These are phyloP conservation scores for Phytophthora brassicae DNA, from an alignment of 352 stramenopile genomes.

Conservation along the genomic window DNA sequence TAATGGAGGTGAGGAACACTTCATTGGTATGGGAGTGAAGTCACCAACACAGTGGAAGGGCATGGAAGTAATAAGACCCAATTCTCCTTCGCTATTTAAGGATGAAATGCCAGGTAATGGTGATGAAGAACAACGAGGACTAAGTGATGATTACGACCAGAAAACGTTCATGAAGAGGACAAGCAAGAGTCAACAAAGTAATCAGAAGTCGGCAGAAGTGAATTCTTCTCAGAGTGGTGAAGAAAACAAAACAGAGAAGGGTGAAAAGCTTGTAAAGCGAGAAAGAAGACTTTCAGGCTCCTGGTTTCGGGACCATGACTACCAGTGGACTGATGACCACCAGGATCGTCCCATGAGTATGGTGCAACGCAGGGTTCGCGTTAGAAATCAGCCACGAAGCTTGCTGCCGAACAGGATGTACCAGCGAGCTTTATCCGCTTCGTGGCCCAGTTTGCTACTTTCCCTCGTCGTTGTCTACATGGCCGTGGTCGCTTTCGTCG, in stretches of 20 bases:
- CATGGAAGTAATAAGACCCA: not conserved
- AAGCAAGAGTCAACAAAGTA: constrained; percentile 12
- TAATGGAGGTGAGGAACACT: not conserved
- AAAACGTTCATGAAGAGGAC: constrained; percentile 5
- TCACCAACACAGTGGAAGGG: not conserved
- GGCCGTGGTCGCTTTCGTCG: constrained; percentile 37
- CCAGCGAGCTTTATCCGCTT: constrained; percentile 48
- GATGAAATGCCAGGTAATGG: not conserved
- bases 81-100: not conserved
- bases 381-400: constrained; percentile 46
- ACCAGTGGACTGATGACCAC: constrained; percentile 12
- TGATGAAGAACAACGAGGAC: constrained; percentile 5
- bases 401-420: constrained; percentile 53
- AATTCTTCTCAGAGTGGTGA: constrained; percentile 1
- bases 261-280: not conserved
- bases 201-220: constrained; percentile 23
- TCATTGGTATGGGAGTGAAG: not conserved
- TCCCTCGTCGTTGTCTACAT: constrained; percentile 45
- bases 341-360: constrained; percentile 44
- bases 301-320: constrained; percentile 15
- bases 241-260: constrained; percentile 18
- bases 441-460: constrained; percentile 44
- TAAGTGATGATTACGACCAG: constrained; percentile 7
- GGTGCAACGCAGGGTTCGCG: constrained; percentile 34
- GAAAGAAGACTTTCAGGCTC: not conserved